Evolutionary conservation across 768 basidiomycete species (phyloP).

Genomic region (Russula foetens): DNA sequence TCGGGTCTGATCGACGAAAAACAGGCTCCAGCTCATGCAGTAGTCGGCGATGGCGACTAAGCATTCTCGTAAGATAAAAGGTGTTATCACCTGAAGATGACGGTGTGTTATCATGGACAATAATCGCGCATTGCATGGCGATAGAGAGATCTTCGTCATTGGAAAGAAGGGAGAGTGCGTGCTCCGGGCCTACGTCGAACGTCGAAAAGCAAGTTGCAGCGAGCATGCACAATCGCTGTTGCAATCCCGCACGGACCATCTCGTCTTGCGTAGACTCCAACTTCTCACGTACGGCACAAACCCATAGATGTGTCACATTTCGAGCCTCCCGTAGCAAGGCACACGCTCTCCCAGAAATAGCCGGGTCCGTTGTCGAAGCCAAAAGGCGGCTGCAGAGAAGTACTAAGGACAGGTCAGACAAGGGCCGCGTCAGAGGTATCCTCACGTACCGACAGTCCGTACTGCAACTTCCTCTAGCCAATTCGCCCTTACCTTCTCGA

Average conservation of each 20-base stretch:
- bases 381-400: slow-evolving; percentile 3
- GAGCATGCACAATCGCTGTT: background rate
- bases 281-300: background rate
- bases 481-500: slow-evolving; percentile 31
- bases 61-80: background rate
- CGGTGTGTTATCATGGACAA: slow-evolving; percentile 9
- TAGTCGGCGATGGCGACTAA: slow-evolving; percentile 2
- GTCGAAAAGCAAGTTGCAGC: slow-evolving; percentile 9
- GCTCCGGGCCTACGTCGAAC: background rate
- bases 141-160: background rate
- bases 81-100: background rate
- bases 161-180: background rate
- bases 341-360: background rate
- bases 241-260: background rate
- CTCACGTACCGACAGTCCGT: slow-evolving; percentile 5
- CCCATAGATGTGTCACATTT: background rate
- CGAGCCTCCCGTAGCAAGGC: slow-evolving; percentile 4
- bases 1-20: background rate
- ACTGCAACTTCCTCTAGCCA: slow-evolving; percentile 28
- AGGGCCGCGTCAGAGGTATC: no score
- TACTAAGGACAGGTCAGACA: background rate
- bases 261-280: background rate
- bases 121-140: slow-evolving; percentile 6
- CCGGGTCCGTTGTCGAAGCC: background rate
- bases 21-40: background rate